Percentiles rank a stretch among this genome's conserved stretches.
Conservation (phyloP, 169 alveolate species). For the Eimeria zaria region DNA sequence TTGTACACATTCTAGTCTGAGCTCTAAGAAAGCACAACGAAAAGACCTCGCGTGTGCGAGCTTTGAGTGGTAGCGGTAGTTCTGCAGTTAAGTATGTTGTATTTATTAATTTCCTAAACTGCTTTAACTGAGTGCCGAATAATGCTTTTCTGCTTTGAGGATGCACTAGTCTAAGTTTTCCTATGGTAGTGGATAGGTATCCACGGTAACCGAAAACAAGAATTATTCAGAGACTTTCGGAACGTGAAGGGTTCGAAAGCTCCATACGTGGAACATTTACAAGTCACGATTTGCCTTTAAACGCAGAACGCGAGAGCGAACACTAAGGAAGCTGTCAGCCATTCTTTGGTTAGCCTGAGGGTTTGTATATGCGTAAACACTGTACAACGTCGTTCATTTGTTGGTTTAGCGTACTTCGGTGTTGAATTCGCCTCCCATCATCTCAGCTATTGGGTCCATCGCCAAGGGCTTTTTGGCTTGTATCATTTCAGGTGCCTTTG, state of each 20-base stretch:
- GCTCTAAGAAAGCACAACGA: too few species aligned
- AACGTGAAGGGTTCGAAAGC: not conserved
- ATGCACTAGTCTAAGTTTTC: not conserved
- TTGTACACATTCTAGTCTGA: not conserved
- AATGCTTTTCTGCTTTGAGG: not conserved
- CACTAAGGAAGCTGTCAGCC: conserved; percentile 78
- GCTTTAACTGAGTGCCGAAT: not conserved
- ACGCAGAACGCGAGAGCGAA: conserved; percentile 73
- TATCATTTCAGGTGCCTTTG: conserved; percentile 25
- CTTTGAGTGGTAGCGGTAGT: not conserved
- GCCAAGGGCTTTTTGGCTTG: conserved; percentile 32
- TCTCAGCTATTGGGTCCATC: conserved; percentile 66
- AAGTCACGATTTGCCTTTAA: conserved; percentile 68
- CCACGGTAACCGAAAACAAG: not conserved
- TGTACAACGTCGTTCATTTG: too few species aligned
- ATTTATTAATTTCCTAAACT: not conserved
- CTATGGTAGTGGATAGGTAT: not conserved
- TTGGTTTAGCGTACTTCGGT: conserved; percentile 23
- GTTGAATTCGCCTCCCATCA: conserved; percentile 78
- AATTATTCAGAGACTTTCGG: not conserved
- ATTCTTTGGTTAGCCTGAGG: conserved; percentile 54
- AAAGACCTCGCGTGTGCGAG: not conserved
- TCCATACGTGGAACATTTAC: not conserved
- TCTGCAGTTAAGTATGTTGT: not conserved
- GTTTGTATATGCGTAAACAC: not conserved